Conservation (phyloP, 805 yeast species). For the Saccharomycopsis javanensis region DNA sequence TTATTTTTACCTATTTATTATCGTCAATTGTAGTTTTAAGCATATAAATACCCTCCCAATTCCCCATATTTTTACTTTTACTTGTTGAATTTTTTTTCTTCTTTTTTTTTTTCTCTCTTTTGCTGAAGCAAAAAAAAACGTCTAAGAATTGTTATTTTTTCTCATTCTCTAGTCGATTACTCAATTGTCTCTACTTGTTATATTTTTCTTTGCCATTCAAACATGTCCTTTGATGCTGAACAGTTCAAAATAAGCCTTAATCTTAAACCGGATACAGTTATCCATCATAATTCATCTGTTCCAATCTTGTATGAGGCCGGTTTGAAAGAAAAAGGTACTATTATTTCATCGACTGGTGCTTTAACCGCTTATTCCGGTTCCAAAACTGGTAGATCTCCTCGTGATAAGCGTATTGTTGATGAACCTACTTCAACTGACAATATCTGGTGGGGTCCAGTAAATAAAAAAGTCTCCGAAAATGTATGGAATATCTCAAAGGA, state of each 20-base stretch:
- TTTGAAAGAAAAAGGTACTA: constrained; percentile 78
- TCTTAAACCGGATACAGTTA: constrained; percentile 50
- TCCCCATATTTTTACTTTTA: not conserved
- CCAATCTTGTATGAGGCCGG: constrained; percentile 95
- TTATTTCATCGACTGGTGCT: constrained; percentile 88
- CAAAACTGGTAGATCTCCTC: constrained; percentile 97
- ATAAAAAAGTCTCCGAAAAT: constrained; percentile 85
- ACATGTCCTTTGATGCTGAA: constrained; percentile 22
- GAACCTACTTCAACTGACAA: constrained; percentile 76
- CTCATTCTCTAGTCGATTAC: not conserved
- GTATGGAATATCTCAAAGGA: constrained; percentile 94
- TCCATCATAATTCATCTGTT: constrained; percentile 87
- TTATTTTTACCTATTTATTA: too few relatives aligned
- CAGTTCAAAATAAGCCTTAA: constrained; percentile 31
- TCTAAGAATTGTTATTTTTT: not conserved
- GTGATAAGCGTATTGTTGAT: constrained; percentile 95
- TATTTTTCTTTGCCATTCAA: not conserved
- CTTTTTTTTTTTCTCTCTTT: not conserved
- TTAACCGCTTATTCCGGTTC: constrained; percentile 90
- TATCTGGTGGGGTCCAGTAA: constrained; percentile 99
- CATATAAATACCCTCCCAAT: not conserved
- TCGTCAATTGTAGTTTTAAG: too few relatives aligned
- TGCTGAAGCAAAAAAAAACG: too few relatives aligned
- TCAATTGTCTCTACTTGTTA: not conserved
- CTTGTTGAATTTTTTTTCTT: not conserved